Base-by-base conservation (phyloP, 495 filamentous ascomycete species). In the Xylaria flabelliformis region DNA sequence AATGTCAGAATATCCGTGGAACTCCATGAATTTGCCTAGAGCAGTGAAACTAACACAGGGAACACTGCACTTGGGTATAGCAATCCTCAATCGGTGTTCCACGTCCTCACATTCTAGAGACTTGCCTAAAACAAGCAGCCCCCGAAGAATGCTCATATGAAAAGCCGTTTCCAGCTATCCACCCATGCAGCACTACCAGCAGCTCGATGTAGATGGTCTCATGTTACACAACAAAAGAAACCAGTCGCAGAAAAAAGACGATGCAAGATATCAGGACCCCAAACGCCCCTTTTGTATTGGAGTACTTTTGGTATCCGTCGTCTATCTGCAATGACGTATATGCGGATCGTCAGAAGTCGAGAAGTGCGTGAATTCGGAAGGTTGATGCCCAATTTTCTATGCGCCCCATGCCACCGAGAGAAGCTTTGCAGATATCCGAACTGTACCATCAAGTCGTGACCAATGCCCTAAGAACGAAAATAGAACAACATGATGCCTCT, bases 261-360 rank as follows among this genome's bases (percentile, higher is more conserved):
- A 88, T 90, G 89, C 88, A 89, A 92, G 91, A 93, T 94, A 93
- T 94, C 92, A 92, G 91, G 92, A 95, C 90, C 91, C 89, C 88
- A 85, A 89, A 87, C 85, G 85, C 86, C 86, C 83, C 81, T 78
- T 80, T 79, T 82, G 75, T 80, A 85, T 82, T 76, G 78, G 76
- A 79, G 76, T 80, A 80, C 81, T 82, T 85, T 87, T 83, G 85
- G 85, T 86, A 84, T 90, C 90, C 91, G 90, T 92, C 90, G 90
- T 91, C 88, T 92, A 91, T 91, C 90, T 90, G 88, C 85, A 87
- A 81, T 73, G 80, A 80, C 82, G 81, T 82, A 85, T 55, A 72
- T 70, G 74, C 72, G 74, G 72, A 74, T 77, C 73, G 59, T 71
- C 68, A 69, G 56, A 74, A 73, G 73, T 76, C 76, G 77, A 75